phyloP scores from a whole-genome alignment of 306 rosid genomes.

The Abrus pulchellus region DNA sequence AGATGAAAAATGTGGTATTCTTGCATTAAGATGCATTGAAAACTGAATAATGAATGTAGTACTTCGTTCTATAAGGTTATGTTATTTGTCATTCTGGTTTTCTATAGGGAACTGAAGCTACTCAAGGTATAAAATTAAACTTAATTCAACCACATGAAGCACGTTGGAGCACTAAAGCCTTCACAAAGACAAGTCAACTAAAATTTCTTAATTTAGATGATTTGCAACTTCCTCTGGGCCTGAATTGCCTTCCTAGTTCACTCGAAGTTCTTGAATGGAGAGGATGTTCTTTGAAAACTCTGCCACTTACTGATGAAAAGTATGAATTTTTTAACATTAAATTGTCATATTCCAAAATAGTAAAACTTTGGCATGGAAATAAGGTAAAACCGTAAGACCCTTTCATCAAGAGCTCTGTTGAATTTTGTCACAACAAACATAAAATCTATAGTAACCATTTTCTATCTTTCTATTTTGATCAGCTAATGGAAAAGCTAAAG shows the following conservation, averaged over 20 bases:
- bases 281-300: conserved; percentile 36
- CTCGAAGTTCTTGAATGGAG: conserved; percentile 44
- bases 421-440: not conserved
- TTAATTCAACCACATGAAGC: conserved; percentile 12
- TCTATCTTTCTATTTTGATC: not conserved
- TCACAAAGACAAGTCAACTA: conserved; percentile 37
- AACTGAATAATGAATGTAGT: too few relatives aligned
- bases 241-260: conserved; percentile 18
- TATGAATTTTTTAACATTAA: conserved; percentile 38
- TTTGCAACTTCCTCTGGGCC: conserved; percentile 25
- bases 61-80: not conserved
- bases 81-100: not conserved
- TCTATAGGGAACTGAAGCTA: conserved; percentile 35
- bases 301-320: not conserved
- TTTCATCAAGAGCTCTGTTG: not conserved
- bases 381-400: conserved; percentile 28
- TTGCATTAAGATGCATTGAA: too few relatives aligned
- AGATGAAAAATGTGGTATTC: too few relatives aligned
- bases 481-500: conserved; percentile 32
- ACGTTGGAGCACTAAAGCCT: conserved; percentile 26
- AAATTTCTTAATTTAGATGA: conserved; percentile 27
- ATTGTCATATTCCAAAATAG: conserved; percentile 23
- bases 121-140: conserved; percentile 4
- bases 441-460: not conserved
- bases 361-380: conserved; percentile 43